Conservation (phyloP, 192 early-diverging fungal species). For the Linnemannia exigua region DNA sequence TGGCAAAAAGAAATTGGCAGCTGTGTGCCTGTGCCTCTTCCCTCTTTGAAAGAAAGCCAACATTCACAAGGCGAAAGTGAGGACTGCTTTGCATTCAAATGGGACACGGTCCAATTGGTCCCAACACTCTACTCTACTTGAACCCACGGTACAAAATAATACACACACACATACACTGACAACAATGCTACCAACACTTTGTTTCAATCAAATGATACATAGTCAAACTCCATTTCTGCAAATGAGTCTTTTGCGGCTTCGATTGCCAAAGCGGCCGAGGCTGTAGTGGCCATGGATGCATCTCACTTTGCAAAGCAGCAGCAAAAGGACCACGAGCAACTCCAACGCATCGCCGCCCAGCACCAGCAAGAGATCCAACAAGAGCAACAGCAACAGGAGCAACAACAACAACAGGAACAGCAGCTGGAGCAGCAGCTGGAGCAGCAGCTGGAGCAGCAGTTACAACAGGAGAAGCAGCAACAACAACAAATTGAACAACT, state of each 20-base stretch:
- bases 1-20: neutral
- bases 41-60: neutral
- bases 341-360: constrained; percentile 48
- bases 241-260: neutral
- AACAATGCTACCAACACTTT: neutral
- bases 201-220: neutral
- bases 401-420: neutral
- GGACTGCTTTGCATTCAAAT: constrained; percentile 9
- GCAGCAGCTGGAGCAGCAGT: neutral
- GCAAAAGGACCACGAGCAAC: constrained; percentile 32
- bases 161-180: neutral
- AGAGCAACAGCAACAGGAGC: neutral
- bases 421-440: neutral
- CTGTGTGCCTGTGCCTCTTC: neutral
- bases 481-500: constrained; percentile 13
- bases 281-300: constrained; percentile 2
- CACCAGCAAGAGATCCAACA: constrained; percentile 12
- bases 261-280: neutral
- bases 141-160: neutral
- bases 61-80: neutral
- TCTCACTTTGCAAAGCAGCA: constrained; percentile 12
- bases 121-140: neutral
- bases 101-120: constrained; percentile 11
- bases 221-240: constrained; percentile 5
- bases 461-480: neutral